Percentiles rank a stretch among this genome's conserved stretches.
Evolutionary conservation across 2,329 filamentous ascomycete genomes (phyloP).

Genomic region (Penicillium brevicompactum): DNA sequence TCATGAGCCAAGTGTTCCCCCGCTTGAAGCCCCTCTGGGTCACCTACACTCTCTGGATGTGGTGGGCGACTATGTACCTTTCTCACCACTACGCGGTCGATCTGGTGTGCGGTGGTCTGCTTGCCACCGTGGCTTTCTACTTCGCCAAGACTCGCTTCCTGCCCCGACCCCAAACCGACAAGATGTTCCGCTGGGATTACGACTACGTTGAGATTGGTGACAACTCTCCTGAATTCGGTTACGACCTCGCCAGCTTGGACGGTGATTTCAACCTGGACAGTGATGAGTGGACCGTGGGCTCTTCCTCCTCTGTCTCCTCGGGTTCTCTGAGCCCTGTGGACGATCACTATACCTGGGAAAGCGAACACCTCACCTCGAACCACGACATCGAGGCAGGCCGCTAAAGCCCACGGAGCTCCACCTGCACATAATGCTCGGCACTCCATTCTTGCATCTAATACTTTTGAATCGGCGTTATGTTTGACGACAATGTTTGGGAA

Average conservation of each 20-base stretch:
- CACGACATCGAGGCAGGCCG: constrained; percentile 45
- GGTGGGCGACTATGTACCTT: constrained; percentile 98
- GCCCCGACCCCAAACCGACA: constrained; percentile 79
- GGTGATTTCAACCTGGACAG: constrained; percentile 65
- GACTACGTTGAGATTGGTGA: constrained; percentile 89
- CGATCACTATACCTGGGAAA: constrained; percentile 55
- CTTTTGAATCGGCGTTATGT: constrained; percentile 39
- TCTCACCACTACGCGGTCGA: constrained; percentile 97
- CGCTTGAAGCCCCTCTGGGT: constrained; percentile 77
- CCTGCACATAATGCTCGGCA: constrained; percentile 25
- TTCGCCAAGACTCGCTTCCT: constrained; percentile 78
- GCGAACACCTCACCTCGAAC: constrained; percentile 40
- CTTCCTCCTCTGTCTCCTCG: constrained; percentile 73
- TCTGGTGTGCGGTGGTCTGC: constrained; percentile 79
- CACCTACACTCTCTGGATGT: constrained; percentile 86
- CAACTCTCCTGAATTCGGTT: constrained; percentile 51
- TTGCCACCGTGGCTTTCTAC: constrained; percentile 79
- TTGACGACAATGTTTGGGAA: constrained; percentile 39
- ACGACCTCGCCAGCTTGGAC: constrained; percentile 60
- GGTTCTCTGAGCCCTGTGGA: constrained; percentile 65
- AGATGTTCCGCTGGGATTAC: constrained; percentile 91
- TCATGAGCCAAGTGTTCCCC: constrained; percentile 92
- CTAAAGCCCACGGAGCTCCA: constrained; percentile 19
- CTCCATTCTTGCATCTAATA: constrained; percentile 31
- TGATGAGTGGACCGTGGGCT: constrained; percentile 89